These are phyloP conservation scores for Talaromyces albobiverticillius DNA, from an alignment of 2,329 filamentous ascomycete genomes.

Conservation along the genomic window DNA sequence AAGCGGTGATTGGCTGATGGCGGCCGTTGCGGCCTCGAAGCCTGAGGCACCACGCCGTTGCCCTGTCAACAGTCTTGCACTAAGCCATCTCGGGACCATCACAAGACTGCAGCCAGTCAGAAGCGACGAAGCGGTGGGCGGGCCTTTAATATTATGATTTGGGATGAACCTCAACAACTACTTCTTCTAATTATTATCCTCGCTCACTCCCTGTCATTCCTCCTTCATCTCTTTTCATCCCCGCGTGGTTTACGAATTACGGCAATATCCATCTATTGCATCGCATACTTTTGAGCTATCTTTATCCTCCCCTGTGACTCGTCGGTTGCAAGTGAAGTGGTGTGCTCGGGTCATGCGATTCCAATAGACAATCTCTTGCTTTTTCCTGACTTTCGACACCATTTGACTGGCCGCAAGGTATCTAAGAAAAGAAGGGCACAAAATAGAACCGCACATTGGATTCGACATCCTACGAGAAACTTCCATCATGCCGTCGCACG, in stretches of 20 bases:
- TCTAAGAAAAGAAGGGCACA: background rate
- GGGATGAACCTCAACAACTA: constrained; percentile 19
- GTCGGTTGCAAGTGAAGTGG: background rate
- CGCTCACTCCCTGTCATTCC: background rate
- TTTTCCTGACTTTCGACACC: background rate
- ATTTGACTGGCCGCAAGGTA: background rate
- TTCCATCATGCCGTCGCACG: constrained; percentile 44
- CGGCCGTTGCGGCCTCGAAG: background rate
- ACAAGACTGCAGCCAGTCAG: constrained; percentile 40
- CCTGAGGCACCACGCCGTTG: constrained; percentile 33
- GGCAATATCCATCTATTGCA: constrained; percentile 8
- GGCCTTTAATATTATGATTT: constrained; percentile 19
- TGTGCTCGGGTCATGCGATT: constrained; percentile 9
- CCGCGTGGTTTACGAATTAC: constrained; percentile 16
- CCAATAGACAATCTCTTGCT: constrained; percentile 6
- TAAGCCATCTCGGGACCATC: constrained; percentile 29
- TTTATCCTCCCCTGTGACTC: constrained; percentile 4
- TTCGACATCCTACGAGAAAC: background rate
- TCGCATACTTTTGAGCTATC: constrained; percentile 15
- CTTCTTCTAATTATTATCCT: background rate
- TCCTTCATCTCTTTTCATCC: constrained; percentile 4
- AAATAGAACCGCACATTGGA: background rate
- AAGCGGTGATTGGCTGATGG: background rate
- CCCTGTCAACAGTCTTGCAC: constrained; percentile 34
- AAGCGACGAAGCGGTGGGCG: constrained; percentile 28